Percentiles rank a stretch among this genome's conserved stretches.
These are phyloP conservation scores for Globisporangium abappressorium DNA, from an alignment of 352 stramenopile species.

Conservation along the genomic window DNA sequence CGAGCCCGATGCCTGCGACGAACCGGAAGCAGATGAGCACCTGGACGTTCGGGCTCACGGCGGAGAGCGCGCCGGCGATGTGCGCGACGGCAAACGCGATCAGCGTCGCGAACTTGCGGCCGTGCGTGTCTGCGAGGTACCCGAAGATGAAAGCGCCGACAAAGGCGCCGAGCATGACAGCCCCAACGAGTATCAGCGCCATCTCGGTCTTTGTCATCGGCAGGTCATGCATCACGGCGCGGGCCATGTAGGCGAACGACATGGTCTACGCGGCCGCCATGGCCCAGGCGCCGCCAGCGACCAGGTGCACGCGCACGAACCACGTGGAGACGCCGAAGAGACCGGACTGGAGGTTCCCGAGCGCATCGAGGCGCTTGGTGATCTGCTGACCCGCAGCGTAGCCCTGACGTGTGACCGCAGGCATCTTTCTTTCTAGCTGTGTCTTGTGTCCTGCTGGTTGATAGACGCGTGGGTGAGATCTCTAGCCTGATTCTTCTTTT, in stretches of 20 bases:
- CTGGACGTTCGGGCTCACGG: neutral
- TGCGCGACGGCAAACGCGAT: constrained; percentile 1
- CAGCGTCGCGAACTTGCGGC: constrained; percentile 17
- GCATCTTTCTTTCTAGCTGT: neutral
- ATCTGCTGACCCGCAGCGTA: constrained; percentile 4
- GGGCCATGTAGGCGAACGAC: neutral
- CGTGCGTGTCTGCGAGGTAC: constrained; percentile 16
- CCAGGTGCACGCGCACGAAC: neutral
- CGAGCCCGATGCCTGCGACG: constrained; percentile 1
- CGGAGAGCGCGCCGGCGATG: neutral
- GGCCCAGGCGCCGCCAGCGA: constrained; percentile 1
- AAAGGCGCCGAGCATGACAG: constrained; percentile 20
- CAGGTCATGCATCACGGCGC: neutral
- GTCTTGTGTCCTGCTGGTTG: too few species aligned
- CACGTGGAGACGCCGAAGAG: neutral
- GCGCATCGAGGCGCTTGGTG: constrained; percentile 6
- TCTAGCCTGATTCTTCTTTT: neutral
- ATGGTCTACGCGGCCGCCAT: neutral
- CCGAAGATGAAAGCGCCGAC: constrained; percentile 15
- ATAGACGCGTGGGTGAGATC: too few species aligned
- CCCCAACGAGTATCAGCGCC: neutral
- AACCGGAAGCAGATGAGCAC: constrained; percentile 6
- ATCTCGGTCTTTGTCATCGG: neutral
- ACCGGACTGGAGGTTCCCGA: constrained; percentile 5
- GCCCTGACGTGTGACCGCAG: neutral